A percentile compares a stretch with the other conserved stretches of the same genome.
These are phyloP conservation scores for Phytophthora rubi DNA, from an alignment of 352 stramenopile species.

Conservation along the genomic window DNA sequence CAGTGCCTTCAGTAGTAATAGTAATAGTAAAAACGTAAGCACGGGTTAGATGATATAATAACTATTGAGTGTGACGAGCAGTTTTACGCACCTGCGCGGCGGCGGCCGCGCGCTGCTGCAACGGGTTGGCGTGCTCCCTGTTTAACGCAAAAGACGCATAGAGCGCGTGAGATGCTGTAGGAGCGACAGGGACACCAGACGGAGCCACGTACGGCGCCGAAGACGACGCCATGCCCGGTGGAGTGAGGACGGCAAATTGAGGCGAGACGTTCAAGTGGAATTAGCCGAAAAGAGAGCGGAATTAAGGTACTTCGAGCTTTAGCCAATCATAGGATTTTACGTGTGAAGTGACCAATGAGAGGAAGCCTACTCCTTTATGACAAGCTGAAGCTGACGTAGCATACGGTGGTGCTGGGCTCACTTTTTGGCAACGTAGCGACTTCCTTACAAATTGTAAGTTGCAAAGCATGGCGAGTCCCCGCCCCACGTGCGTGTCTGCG, in stretches of 20 bases:
- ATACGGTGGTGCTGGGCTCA: background rate
- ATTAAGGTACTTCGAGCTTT: constrained; percentile 12
- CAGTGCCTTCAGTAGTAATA: constrained; percentile 18
- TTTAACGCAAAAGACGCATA: constrained; percentile 16
- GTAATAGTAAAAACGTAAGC: background rate
- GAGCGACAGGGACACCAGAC: background rate
- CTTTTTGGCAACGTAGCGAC: constrained; percentile 4
- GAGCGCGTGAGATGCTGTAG: constrained; percentile 16
- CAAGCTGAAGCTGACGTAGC: constrained; percentile 5
- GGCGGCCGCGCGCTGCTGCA: constrained; percentile 70
- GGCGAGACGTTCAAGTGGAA: constrained; percentile 10
- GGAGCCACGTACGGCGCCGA: constrained; percentile 34
- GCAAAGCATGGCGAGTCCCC: constrained; percentile 12
- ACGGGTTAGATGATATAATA: background rate
- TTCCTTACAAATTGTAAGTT: background rate
- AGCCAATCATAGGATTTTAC: constrained; percentile 24
- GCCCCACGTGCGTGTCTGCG: constrained; percentile 79
- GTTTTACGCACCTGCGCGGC: constrained; percentile 52
- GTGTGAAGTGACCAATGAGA: constrained; percentile 14
- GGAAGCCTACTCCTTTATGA: background rate
- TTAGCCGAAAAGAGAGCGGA: constrained; percentile 16
- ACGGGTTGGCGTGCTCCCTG: constrained; percentile 32
- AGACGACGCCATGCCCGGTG: constrained; percentile 31
- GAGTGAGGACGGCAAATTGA: constrained; percentile 4
- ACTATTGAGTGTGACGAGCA: background rate